phyloP scores from a whole-genome alignment of 2,329 filamentous ascomycete genomes.

The Neonectria coccinea region DNA sequence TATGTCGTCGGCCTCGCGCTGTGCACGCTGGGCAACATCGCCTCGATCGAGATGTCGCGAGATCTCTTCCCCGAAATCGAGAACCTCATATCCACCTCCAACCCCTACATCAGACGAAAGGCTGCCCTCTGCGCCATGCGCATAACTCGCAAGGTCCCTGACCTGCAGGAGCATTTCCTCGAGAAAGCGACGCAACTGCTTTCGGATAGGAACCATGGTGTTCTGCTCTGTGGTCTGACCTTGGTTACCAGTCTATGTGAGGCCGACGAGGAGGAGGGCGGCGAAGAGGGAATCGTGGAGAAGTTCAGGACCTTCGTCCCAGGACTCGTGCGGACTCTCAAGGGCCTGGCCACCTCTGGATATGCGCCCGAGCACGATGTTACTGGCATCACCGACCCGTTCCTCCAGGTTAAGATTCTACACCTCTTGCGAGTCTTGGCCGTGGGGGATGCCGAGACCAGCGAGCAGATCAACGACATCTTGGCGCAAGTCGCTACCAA shows the following conservation, averaged over 20 bases:
- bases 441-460: conserved; percentile 86
- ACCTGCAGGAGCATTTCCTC: conserved; percentile 95
- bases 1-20: conserved; percentile 97
- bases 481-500: conserved; percentile 97
- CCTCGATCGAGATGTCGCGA: conserved; percentile 97
- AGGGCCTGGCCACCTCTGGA: conserved; percentile 91
- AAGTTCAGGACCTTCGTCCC: conserved; percentile 91
- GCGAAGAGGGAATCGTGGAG: conserved; percentile 89
- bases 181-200: conserved; percentile 92
- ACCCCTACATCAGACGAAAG: conserved; percentile 98
- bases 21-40: conserved; percentile 97
- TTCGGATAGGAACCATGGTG: conserved; percentile 94
- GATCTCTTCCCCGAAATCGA: conserved; percentile 98
- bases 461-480: conserved; percentile 98
- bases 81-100: conserved; percentile 88
- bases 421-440: conserved; percentile 87
- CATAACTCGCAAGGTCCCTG: conserved; percentile 97
- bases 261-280: conserved; percentile 90
- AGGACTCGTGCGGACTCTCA: conserved; percentile 87
- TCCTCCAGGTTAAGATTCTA: conserved; percentile 96
- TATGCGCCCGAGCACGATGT: conserved; percentile 99
- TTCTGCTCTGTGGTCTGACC: conserved; percentile 91
- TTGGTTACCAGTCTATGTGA: conserved; percentile 93
- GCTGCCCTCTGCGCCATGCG: conserved; percentile 99
- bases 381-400: conserved; percentile 96